These are phyloP conservation scores for Colletotrichum karsti DNA, from an alignment of 2,329 filamentous ascomycete genomes.

Conservation along the genomic window DNA sequence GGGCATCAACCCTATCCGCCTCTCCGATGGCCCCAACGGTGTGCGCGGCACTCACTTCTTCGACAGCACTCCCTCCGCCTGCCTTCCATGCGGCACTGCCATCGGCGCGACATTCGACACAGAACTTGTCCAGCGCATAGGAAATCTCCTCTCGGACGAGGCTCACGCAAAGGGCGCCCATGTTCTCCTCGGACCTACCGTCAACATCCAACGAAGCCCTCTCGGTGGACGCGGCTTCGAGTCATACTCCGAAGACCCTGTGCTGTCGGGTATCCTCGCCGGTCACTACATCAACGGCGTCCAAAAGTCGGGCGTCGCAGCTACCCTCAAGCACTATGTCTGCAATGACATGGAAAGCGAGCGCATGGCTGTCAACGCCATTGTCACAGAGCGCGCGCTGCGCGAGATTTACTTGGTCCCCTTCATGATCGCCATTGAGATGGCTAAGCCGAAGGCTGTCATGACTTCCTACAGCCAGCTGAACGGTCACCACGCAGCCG, in stretches of 20 bases:
- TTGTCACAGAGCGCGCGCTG: conserved; percentile 63
- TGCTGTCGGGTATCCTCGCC: conserved; percentile 63
- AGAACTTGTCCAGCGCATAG: conserved; percentile 58
- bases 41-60: conserved; percentile 75
- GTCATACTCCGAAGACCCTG: conserved; percentile 65
- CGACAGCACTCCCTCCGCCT: conserved; percentile 66
- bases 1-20: conserved; percentile 23
- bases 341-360: conserved; percentile 69
- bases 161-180: conserved; percentile 65
- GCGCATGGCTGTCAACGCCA: conserved; percentile 62
- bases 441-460: conserved; percentile 58
- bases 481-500: conserved; percentile 38
- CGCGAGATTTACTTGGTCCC: conserved; percentile 67
- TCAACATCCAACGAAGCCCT: conserved; percentile 68
- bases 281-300: conserved; percentile 63
- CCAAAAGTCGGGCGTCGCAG: conserved; percentile 62
- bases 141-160: conserved; percentile 59
- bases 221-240: conserved; percentile 68
- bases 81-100: conserved; percentile 66
- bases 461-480: conserved; percentile 64
- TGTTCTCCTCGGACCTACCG: conserved; percentile 66
- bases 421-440: conserved; percentile 64
- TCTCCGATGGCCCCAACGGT: conserved; percentile 34
- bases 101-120: conserved; percentile 67
- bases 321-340: conserved; percentile 68